phyloP scores from a whole-genome alignment of 352 stramenopile genomes.

The Phytophthora rubi region DNA sequence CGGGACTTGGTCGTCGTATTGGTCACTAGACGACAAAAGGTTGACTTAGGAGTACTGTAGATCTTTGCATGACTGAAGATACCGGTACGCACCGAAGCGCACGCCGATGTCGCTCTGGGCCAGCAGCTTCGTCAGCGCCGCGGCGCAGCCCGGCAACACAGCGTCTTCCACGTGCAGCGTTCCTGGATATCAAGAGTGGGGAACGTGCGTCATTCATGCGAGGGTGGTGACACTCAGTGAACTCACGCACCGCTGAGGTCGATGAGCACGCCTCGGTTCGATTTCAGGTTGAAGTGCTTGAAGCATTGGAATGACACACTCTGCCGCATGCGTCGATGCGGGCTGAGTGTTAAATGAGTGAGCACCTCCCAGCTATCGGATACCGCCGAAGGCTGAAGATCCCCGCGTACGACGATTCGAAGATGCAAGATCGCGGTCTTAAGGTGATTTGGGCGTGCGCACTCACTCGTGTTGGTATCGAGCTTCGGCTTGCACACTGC shows the following conservation, averaged over 20 bases:
- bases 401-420: neutral
- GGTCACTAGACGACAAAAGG: slow-evolving; percentile 41
- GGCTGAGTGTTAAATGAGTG: neutral
- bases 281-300: neutral
- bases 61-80: too few relatives aligned
- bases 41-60: too few relatives aligned
- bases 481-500: too few relatives aligned
- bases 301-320: too few relatives aligned
- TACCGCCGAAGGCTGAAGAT: slow-evolving; percentile 7
- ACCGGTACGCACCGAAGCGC: slow-evolving; percentile 48
- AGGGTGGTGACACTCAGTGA: neutral
- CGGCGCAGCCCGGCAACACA: slow-evolving; percentile 47
- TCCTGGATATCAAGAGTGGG: slow-evolving; percentile 26
- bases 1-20: slow-evolving; percentile 76
- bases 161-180: slow-evolving; percentile 62
- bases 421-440: neutral
- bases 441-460: too few relatives aligned
- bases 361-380: slow-evolving; percentile 1
- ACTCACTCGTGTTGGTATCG: too few relatives aligned
- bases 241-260: slow-evolving; percentile 56
- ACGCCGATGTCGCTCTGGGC: slow-evolving; percentile 37
- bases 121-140: slow-evolving; percentile 49
- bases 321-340: too few relatives aligned
- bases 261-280: slow-evolving; percentile 47
- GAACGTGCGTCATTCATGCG: neutral